Conservation (phyloP, 768 basidiomycete genomes). For the Ramaria sp. region DNA sequence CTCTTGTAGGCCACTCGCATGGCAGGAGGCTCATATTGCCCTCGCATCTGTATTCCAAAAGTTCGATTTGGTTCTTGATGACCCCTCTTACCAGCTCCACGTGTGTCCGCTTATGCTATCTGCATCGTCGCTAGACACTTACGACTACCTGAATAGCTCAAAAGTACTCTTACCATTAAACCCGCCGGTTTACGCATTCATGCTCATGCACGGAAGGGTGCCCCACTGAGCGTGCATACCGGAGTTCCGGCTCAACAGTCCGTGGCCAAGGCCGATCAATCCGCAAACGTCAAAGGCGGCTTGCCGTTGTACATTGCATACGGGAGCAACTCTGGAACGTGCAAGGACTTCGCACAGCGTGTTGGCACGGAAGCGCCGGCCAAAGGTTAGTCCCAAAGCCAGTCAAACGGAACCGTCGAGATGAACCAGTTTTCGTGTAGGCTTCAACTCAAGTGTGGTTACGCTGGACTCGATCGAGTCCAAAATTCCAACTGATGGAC, state of each 20-base stretch:
- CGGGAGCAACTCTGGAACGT: slow-evolving; percentile 40
- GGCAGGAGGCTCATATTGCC: slow-evolving; percentile 36
- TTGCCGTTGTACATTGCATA: slow-evolving; percentile 30
- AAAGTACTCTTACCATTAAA: slow-evolving; percentile 32
- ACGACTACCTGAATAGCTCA: not conserved
- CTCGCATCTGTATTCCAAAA: slow-evolving; percentile 32
- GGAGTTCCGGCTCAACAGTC: slow-evolving; percentile 6
- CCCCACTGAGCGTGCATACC: slow-evolving; percentile 1
- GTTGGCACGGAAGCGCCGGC: slow-evolving; percentile 28
- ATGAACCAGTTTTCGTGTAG: slow-evolving; percentile 13
- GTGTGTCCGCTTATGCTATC: not conserved
- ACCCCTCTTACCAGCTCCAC: slow-evolving; percentile 33
- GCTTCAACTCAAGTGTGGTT: slow-evolving; percentile 28
- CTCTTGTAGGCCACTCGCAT: slow-evolving; percentile 35
- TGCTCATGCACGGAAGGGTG: slow-evolving; percentile 24
- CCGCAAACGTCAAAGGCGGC: slow-evolving; percentile 6
- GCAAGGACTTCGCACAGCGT: slow-evolving; percentile 37
- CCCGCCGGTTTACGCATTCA: slow-evolving; percentile 31
- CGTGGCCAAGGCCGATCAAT: slow-evolving; percentile 4
- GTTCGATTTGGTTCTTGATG: slow-evolving; percentile 33
- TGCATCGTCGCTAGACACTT: not conserved
- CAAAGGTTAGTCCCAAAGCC: slow-evolving; percentile 22
- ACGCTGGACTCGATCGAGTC: slow-evolving; percentile 30
- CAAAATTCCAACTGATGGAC: slow-evolving; percentile 31
- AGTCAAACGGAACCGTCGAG: not conserved